phyloP scores from a whole-genome alignment of 139 green algal species.

The Helicosporidium sp. region DNA sequence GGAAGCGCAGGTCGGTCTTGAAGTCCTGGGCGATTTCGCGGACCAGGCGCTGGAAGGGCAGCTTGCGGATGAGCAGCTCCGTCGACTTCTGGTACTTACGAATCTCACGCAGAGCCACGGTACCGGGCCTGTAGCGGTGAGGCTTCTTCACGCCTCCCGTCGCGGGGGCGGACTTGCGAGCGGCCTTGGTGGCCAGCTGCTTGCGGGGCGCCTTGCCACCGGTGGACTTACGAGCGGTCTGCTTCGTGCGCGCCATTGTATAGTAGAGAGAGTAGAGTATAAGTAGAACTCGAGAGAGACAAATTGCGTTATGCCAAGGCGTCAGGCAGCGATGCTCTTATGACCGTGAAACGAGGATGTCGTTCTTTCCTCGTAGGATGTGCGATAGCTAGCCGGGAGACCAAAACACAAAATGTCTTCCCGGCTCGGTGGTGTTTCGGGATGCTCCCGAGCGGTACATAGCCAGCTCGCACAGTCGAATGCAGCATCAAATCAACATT shows the following conservation, averaged over 20 bases:
- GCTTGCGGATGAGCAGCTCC: conserved; percentile 80
- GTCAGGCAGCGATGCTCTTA: too few species aligned
- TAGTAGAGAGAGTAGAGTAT: too few species aligned
- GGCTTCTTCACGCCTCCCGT: conserved; percentile 65
- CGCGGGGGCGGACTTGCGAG: conserved; percentile 14
- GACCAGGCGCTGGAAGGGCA: conserved; percentile 89
- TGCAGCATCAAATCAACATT: too few species aligned
- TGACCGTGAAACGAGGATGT: too few species aligned
- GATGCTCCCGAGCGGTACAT: too few species aligned
- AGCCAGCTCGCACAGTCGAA: too few species aligned
- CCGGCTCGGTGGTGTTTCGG: too few species aligned
- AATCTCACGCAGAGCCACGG: conserved; percentile 68
- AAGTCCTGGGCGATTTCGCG: conserved; percentile 95
- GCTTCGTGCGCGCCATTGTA: conserved; percentile 96
- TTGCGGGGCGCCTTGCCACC: conserved; percentile 73
- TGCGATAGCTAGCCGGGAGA: too few species aligned
- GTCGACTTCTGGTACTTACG: conserved; percentile 83
- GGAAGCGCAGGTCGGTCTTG: conserved; percentile 95
- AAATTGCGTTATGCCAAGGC: too few species aligned
- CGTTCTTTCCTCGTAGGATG: too few species aligned
- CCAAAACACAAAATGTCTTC: too few species aligned
- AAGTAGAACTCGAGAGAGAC: too few species aligned
- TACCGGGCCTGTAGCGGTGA: conserved; percentile 10
- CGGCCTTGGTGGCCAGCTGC: conserved; percentile 68
- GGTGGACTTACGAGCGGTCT: conserved; percentile 78